Base-by-base conservation (phyloP, 192 early-diverging fungal genomes). In the Chytriomyces sp. region DNA sequence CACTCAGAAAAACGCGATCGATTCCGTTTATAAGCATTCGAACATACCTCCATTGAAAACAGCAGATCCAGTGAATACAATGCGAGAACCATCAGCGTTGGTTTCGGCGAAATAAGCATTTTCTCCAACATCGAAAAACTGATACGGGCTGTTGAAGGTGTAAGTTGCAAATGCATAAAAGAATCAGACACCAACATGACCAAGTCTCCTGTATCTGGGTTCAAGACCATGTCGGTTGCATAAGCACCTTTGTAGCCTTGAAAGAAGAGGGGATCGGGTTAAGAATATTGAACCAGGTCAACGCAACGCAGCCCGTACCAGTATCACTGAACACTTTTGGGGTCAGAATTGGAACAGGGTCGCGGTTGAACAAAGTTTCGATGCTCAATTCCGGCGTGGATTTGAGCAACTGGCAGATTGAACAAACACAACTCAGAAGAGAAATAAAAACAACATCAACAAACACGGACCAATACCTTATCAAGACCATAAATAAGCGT, bases 161-260 rank as follows among this genome's bases (percentile, higher is more conserved):
- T 20, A 57, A 18, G 11, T 18, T 57, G 53, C 13, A 20, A 18
- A 57, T 57, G 53, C 53, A 57, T 20, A 57, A 2, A 11, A 57
- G 28, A 18, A 18, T 57, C 53, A 57, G 20, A 57, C 53, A 20
- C 20, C 62, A 13, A 73, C 57, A 73, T 73, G 35, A 59, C 43
- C 7, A 73, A 45, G 46, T 73, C 72, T 63, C 72, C 72, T 8
- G 72, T 73, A 0, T 8, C 50, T 50, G 57, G 18, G 26, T 63
- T 62, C 45, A 73, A 63, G 43, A 61, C 18, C 9, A 73, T 73
- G 7, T 23, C 26, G 5, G 28, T 43, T 35, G 53, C 18, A 63
- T 62, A 73, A 6, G 53, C 72, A 9, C 72, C 72, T n/a, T 73
- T 57, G 46, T 73, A 73, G 23, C 50, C 69, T 71, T 18, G 13